Conservation (phyloP, 2,329 filamentous ascomycete species). For the Penicillium sp. region DNA sequence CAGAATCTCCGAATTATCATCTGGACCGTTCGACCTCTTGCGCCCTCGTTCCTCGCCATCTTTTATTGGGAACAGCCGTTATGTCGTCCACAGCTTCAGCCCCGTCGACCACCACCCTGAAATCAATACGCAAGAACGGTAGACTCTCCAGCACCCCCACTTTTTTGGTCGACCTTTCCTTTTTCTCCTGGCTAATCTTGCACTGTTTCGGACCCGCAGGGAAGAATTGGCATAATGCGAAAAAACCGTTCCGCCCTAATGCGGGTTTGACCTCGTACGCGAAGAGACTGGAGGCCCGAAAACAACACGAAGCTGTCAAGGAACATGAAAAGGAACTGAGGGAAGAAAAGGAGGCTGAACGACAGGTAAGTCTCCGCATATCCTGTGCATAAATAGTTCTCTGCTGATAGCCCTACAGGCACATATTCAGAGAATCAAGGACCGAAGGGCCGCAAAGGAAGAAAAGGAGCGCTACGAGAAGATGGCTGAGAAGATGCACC, state of each 20-base stretch:
- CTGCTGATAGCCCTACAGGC: slow-evolving; percentile 55
- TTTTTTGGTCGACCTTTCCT: slow-evolving; percentile 23
- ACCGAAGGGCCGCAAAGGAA: slow-evolving; percentile 85
- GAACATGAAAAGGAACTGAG: slow-evolving; percentile 95
- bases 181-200: slow-evolving; percentile 23
- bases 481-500: slow-evolving; percentile 97
- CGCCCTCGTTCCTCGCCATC: slow-evolving; percentile 2
- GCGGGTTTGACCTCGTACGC: slow-evolving; percentile 79
- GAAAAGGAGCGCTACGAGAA: slow-evolving; percentile 92
- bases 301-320: slow-evolving; percentile 76
- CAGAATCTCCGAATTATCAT: slow-evolving; percentile 10
- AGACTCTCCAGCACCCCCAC: slow-evolving; percentile 33
- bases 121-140: slow-evolving; percentile 86
- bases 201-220: slow-evolving; percentile 58
- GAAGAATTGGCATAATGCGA: slow-evolving; percentile 89
- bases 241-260: slow-evolving; percentile 82
- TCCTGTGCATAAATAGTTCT: neutral
- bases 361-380: slow-evolving; percentile 65
- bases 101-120: slow-evolving; percentile 36
- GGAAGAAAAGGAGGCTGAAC: slow-evolving; percentile 89
- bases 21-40: slow-evolving; percentile 3
- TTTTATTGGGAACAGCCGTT: neutral
- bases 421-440: slow-evolving; percentile 78
- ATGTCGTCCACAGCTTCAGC: slow-evolving; percentile 52
- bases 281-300: slow-evolving; percentile 73